A percentile compares a stretch with the other conserved stretches of the same genome.
phyloP scores from a whole-genome alignment of 1,284 basidiomycete species.

The Marasmius sp. region DNA sequence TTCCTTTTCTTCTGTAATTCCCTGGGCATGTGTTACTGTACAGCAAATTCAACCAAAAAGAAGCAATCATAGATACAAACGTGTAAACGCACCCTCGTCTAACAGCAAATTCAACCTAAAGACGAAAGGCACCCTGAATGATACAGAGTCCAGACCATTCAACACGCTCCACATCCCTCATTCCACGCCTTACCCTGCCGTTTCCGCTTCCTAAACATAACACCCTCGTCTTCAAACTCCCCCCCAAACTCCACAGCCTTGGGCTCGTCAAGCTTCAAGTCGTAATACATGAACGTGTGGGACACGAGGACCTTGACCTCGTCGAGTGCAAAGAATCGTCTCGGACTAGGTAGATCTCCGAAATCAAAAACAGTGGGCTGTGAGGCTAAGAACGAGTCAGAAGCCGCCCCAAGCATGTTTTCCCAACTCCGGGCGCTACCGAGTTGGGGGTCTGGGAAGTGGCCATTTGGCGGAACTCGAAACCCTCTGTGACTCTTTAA shows the following conservation, averaged over 20 bases:
- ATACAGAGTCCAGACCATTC: too few species aligned
- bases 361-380: background rate
- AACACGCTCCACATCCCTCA: too few species aligned
- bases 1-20: too few species aligned
- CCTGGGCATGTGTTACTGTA: too few species aligned
- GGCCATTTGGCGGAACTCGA: background rate
- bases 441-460: background rate
- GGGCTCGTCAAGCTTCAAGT: background rate
- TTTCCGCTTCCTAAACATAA: conserved; percentile 1
- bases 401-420: background rate
- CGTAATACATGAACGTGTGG: background rate
- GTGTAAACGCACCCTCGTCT: too few species aligned
- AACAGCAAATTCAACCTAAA: too few species aligned
- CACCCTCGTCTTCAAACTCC: background rate
- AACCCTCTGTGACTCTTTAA: background rate
- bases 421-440: background rate
- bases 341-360: background rate
- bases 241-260: background rate
- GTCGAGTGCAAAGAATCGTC: background rate
- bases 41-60: too few species aligned
- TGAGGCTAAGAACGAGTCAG: background rate
- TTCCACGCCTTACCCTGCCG: background rate
- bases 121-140: too few species aligned
- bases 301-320: background rate
- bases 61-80: too few species aligned